Base-by-base conservation (phyloP, 176 grass and related monocot genomes). In the Zoysia japonica region DNA sequence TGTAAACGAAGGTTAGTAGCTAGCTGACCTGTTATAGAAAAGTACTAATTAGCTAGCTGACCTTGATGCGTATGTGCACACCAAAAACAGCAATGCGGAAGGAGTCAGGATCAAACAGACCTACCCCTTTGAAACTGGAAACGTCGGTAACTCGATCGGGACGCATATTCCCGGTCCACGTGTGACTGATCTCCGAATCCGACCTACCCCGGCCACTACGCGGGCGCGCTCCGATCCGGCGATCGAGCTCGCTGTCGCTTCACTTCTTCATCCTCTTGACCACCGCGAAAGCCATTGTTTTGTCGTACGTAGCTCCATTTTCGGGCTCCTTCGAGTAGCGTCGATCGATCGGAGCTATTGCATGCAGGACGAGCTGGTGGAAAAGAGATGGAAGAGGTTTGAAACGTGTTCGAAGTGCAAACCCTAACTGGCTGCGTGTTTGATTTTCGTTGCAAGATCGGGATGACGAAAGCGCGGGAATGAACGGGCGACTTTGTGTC, bases 31-130 rank as follows among this genome's bases (percentile, higher is more conserved):
- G n/a, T n/a, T n/a, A n/a, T n/a, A n/a, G n/a, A n/a, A n/a, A n/a
- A n/a, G n/a, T n/a, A n/a, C n/a, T n/a, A n/a, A n/a, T n/a, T n/a
- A 28, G 56, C 42, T 42, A 42, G 71, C 71, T 19, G 51, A 73
- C 50, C 15, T 19, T 56, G 15, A 73, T 11, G 6, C 44, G 19
- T n/a, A 15, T 12, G 51, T 54, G 55, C 15, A 28, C 28, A 28
- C 28, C 28, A 28, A 28, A 28, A 28, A 28, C 28, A 28, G 28
- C 28, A 28, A 28, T 28, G 28, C 28, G 28, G 28, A 8, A 59
- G 55, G 13, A 67, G 40, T 67, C 64, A 43, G 14, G 19, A 50
- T 11, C 5, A 7, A 14, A 61, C 35, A 39, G 5, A 61, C 10
- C 55, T 61, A 8, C 40, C 19, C 41, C 8, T 45, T 4, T 4